Base-by-base conservation (phyloP, 2,329 filamentous ascomycete species). In the Rosellinia necatrix region DNA sequence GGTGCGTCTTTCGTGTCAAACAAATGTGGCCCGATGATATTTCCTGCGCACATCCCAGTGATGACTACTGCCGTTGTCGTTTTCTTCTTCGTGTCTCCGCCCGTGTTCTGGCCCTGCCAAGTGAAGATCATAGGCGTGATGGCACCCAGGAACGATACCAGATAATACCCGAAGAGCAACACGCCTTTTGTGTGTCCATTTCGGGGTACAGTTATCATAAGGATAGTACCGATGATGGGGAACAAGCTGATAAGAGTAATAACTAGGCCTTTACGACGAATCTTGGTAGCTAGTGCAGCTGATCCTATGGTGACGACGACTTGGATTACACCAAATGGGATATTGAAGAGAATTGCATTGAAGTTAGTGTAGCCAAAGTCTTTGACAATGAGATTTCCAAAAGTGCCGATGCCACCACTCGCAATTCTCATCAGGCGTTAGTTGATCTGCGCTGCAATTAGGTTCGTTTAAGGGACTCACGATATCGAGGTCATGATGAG, bases 11-110 rank as follows among this genome's bases (percentile, higher is more conserved):
- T 75, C 0, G 82, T 80, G 21, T 78, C 83, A 71, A 85, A 88
- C 1, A 88, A 71, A 52, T 83, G 81, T 0, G 85, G 85, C 0
- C 85, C 85, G n/a, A 87, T 75, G 40, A 87, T 81, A 61, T 88
- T 88, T 6, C 85, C 85, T 1, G 80, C 79, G 47, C 81, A 84
- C 61, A 83, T 80, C 6, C 84, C 84, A 22, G 87, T 75, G 60
- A 88, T 85, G 3, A 87, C 71, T 12, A 84, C 77, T 2, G 76
- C 83, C 0, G 84, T 87, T 0, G 81, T 86, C 2, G 83, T 78
- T 65, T 88, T 88, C 58, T 84, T 80, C 68, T 89, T 89, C 0
- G 86, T 89, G 56, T 88, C 84, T 0, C 85, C 86, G 2, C 77
- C 85, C 0, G 85, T 84, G 60, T 86, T 85, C 47, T 82, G 81